phyloP scores from a whole-genome alignment of 2,329 filamentous ascomycete genomes.

The Venturia nashicola region DNA sequence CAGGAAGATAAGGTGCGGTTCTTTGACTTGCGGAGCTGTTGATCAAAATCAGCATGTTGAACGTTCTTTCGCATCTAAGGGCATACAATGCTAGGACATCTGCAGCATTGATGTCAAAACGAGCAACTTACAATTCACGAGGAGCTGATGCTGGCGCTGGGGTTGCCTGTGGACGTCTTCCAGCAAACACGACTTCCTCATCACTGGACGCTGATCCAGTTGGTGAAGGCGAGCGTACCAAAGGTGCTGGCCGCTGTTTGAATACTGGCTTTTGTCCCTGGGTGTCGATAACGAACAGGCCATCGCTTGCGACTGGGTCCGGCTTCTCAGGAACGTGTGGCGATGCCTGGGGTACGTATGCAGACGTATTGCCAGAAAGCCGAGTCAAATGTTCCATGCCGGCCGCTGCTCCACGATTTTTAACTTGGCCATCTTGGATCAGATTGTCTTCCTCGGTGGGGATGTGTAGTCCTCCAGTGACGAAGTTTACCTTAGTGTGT shows the following conservation, averaged over 20 bases:
- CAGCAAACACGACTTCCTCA: slow-evolving; percentile 44
- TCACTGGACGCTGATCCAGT: slow-evolving; percentile 50
- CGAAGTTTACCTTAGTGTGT: slow-evolving; percentile 44
- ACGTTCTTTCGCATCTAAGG: not conserved
- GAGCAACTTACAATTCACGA: not conserved
- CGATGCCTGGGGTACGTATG: not conserved
- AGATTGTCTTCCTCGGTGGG: slow-evolving; percentile 20
- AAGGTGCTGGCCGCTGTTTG: slow-evolving; percentile 9
- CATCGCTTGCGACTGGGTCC: not conserved
- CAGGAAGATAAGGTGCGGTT: not conserved
- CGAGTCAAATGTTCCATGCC: not conserved
- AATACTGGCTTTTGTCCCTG: slow-evolving; percentile 3
- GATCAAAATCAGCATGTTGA: not conserved
- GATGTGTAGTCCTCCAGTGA: slow-evolving; percentile 41
- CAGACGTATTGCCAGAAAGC: not conserved
- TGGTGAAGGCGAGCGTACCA: slow-evolving; percentile 22
- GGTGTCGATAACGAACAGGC: slow-evolving; percentile 11
- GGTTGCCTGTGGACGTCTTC: not conserved
- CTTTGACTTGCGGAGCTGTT: not conserved
- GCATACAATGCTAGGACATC: not conserved
- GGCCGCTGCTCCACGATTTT: not conserved
- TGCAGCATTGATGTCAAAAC: not conserved
- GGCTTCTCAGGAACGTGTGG: not conserved
- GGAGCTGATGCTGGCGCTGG: too few relatives aligned
- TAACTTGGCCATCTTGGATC: not conserved